phyloP scores from a whole-genome alignment of 768 basidiomycete species.

The Xerocomus brunneocitrinus region DNA sequence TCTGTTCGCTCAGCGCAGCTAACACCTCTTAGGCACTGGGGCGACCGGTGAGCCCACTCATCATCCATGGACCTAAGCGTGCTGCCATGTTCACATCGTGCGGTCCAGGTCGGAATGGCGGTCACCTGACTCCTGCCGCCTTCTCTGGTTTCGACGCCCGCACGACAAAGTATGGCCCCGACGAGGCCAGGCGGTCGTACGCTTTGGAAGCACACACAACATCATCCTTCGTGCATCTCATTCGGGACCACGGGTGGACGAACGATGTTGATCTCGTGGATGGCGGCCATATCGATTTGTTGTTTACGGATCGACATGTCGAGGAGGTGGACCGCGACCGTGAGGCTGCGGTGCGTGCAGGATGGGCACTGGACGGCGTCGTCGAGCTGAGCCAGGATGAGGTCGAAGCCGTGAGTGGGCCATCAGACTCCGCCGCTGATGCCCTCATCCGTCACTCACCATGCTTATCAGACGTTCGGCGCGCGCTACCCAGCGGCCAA shows the following conservation, averaged over 20 bases:
- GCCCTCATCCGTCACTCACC: no score
- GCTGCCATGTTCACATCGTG: no score
- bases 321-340: constrained; percentile 39
- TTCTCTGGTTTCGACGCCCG: constrained; percentile 45
- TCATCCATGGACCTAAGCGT: no score
- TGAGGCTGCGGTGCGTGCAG: constrained; percentile 49
- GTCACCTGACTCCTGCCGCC: constrained; percentile 56
- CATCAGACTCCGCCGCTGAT: neutral
- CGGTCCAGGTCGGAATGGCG: constrained; percentile 66
- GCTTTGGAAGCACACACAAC: constrained; percentile 57
- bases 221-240: constrained; percentile 43
- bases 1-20: neutral
- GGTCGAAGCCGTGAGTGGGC: constrained; percentile 40
- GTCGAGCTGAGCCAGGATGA: constrained; percentile 46
- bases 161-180: constrained; percentile 38
- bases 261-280: constrained; percentile 58
- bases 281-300: constrained; percentile 48
- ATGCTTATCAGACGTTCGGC: constrained; percentile 23
- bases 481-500: constrained; percentile 49
- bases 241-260: constrained; percentile 40
- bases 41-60: constrained; percentile 54
- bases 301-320: constrained; percentile 46
- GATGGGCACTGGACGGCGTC: constrained; percentile 41
- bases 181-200: constrained; percentile 52
- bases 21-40: constrained; percentile 51